Evolutionary conservation across 1,139 yeast species (phyloP), one percentile per base, ranked within the genome.

Genomic region (Kodamaea arcana): DNA sequence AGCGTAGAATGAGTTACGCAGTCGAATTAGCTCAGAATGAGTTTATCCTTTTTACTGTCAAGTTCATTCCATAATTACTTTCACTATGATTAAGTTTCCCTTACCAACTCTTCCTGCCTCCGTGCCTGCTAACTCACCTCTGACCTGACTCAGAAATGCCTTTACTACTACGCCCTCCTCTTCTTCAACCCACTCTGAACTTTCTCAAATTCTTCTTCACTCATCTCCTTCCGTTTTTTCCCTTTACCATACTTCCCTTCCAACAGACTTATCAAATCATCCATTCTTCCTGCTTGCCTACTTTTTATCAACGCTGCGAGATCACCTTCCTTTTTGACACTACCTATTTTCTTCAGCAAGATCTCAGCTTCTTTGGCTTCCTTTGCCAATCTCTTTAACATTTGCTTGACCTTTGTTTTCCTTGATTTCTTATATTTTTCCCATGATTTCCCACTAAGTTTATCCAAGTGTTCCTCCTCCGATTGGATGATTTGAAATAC

Each of bases 291-390:
- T 11, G 56, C 48, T 47, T 56, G 72, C 40, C 69, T 61, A 28
- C 63, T 60, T 44, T 69, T 71, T 29, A 81, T 81, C 45, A 80
- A 50, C 26, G 70, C 66, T 31, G 66, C 64, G 37, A 81, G 61
- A 34, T 76, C 80, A 29, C 54, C 61, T 37, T 72, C 76, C 9
- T 55, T 60, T 24, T 39, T 45, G 21, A 49, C 44, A 29, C 46
- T 44, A 26, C 73, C 69, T 24, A 82, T 58, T 46, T 69, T 65
- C 41, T 65, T 62, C 43, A 80, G 76, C 46, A 79, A 58, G 45
- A 69, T 73, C 40, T 75, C 83, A 0, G 94, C 94, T 48, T 83
- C 86, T 39, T 68, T 63, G 4, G 86, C 85, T 50, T 83, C 92
- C 46, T 66, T 69, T 15, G 71, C 70, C 32, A 78, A 62, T 35